phyloP scores from a whole-genome alignment of 2,329 filamentous ascomycete genomes.

The Dactylellina sp. region DNA sequence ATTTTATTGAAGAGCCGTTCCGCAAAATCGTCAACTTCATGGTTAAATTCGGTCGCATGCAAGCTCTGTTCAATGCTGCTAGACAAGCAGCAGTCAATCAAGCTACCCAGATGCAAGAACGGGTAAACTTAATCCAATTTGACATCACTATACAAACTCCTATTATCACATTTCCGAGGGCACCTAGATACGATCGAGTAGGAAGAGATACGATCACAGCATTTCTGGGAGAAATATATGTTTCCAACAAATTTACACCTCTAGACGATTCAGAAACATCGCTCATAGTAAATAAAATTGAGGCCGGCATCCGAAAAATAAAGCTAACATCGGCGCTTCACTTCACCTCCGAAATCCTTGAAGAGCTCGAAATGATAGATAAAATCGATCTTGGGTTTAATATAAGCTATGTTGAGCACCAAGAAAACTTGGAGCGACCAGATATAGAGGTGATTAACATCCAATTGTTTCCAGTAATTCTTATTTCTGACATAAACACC shows the following conservation, averaged over 20 bases:
- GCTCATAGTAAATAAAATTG: slow-evolving; percentile 86
- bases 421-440: slow-evolving; percentile 78
- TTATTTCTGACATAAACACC: not conserved
- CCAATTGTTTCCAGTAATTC: not conserved
- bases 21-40: slow-evolving; percentile 97
- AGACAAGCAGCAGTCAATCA: slow-evolving; percentile 93
- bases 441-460: slow-evolving; percentile 75
- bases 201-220: slow-evolving; percentile 89
- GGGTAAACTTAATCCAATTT: slow-evolving; percentile 89
- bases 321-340: slow-evolving; percentile 89
- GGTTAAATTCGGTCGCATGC: slow-evolving; percentile 99
- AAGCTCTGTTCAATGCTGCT: slow-evolving; percentile 97
- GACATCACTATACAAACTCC: slow-evolving; percentile 94
- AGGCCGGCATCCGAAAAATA: slow-evolving; percentile 90
- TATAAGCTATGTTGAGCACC: slow-evolving; percentile 90
- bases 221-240: slow-evolving; percentile 96
- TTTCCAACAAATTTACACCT: slow-evolving; percentile 89
- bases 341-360: slow-evolving; percentile 75
- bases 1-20: slow-evolving; percentile 97
- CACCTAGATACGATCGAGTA: slow-evolving; percentile 62
- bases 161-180: slow-evolving; percentile 90
- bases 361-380: slow-evolving; percentile 96
- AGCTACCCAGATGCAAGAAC: slow-evolving; percentile 91
- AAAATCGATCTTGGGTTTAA: slow-evolving; percentile 95
- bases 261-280: slow-evolving; percentile 80